Base-by-base conservation (phyloP, 1,284 basidiomycete genomes). In the Ustilago cynodontis region DNA sequence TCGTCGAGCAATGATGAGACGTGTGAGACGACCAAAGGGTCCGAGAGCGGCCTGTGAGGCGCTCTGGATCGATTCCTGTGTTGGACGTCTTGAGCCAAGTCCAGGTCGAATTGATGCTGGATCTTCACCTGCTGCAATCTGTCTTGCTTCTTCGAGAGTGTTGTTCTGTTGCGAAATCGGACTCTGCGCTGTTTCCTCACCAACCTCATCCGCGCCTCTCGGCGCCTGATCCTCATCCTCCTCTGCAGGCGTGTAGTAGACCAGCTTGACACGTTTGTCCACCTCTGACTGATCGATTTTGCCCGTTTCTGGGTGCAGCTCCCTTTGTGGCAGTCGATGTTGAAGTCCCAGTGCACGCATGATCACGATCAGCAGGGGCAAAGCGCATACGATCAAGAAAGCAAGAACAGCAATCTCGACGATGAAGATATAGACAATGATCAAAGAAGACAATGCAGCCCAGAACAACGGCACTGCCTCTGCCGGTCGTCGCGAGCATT, bases 341-440 rank as follows among this genome's bases (percentile, higher is more conserved):
- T 35, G 51, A 7, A 82, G 39, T 3, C 81, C 81, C 39, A 83
- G 51, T 10, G 73, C 80, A 16, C 81, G 72, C 51, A 83, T 41
- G 7, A 77, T 53, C 60, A 68, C 63, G 51, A 82, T 64, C 18
- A 82, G 47, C 33, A 76, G 35, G n/a, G 81, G 80, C 24, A 81
- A 59, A 31, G 78, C 80, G 59, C 81, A 83, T 22, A 81, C 74
- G 53, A 80, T 65, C 13, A 77, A 24, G 28, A 81, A 74, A 16
- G 71, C 66, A 37, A 83, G 69, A 47, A 82, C 26, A 8, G 66
- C 63, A 54, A 83, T 65, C 65, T 82, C 79, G 29, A 83, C 7
- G 22, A 83, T 75, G 49, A 81, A 66, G 53, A 82, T 41, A 55
- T 83, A 83, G 24, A 76, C 63, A 43, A 82, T 72, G 53, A 66